Evolutionary conservation across 2,329 filamentous ascomycete species (phyloP).

Genomic region (Aureobasidium musti): DNA sequence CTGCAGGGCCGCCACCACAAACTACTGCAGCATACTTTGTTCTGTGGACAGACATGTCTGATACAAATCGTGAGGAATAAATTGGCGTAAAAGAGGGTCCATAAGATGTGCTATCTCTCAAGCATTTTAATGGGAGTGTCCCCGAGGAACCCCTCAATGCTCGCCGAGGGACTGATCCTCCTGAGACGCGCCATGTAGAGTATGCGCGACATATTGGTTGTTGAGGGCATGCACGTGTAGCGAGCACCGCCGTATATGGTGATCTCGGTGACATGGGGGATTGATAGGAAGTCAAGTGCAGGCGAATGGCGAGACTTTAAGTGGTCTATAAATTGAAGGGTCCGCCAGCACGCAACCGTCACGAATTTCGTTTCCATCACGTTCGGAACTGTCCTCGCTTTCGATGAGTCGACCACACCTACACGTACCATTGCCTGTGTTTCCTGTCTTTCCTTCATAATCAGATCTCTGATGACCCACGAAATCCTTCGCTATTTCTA

Average conservation of each 20-base stretch:
- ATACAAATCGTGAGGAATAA: not conserved
- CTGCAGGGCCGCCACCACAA: constrained; percentile 60
- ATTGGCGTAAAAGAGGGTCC: not conserved
- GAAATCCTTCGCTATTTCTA: not conserved
- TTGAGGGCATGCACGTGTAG: constrained; percentile 7
- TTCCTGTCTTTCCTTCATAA: not conserved
- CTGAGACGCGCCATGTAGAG: constrained; percentile 6
- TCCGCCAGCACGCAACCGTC: not conserved
- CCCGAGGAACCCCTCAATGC: constrained; percentile 24
- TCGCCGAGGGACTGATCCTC: constrained; percentile 10
- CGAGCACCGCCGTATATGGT: constrained; percentile 13
- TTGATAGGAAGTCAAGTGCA: not conserved
- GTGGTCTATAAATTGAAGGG: constrained; percentile 12
- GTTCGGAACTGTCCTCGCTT: not conserved
- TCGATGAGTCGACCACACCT: not conserved
- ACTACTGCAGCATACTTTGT: constrained; percentile 56
- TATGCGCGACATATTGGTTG: constrained; percentile 10
- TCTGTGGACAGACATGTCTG: constrained; percentile 32
- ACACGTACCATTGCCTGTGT: not conserved
- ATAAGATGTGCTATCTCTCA: constrained; percentile 17
- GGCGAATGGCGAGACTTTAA: not conserved
- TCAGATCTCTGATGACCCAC: not conserved
- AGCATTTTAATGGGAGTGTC: constrained; percentile 15
- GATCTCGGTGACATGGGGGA: constrained; percentile 2
- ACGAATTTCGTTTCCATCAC: constrained; percentile 1